phyloP scores from a whole-genome alignment of 2,329 filamentous ascomycete species.

The Hymenoscyphus albidus region DNA sequence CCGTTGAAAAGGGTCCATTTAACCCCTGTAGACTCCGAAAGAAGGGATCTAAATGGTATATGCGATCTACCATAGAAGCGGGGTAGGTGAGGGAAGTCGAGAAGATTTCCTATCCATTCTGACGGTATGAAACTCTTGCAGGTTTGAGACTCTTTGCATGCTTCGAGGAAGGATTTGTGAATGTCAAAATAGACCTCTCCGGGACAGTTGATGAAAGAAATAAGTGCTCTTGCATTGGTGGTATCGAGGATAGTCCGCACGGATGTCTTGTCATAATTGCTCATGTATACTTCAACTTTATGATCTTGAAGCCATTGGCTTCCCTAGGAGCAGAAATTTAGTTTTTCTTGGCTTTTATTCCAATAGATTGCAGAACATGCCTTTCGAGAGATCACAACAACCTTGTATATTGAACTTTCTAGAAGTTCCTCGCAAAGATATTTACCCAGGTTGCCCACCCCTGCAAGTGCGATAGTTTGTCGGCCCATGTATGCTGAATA shows the following conservation, averaged over 20 bases:
- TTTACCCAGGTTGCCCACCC: neutral
- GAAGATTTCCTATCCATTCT: neutral
- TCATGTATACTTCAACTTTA: neutral
- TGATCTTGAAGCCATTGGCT: neutral
- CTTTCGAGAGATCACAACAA: neutral
- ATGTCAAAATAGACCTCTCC: neutral
- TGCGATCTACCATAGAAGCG: neutral
- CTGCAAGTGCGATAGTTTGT: neutral
- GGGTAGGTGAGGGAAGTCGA: neutral
- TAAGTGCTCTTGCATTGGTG: neutral
- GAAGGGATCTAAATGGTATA: neutral
- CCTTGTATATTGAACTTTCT: neutral
- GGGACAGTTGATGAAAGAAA: neutral
- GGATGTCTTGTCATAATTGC: neutral
- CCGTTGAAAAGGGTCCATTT: neutral
- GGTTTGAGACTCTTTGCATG: neutral
- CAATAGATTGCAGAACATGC: neutral
- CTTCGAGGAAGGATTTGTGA: neutral
- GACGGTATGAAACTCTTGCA: neutral
- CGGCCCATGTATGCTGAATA: neutral
- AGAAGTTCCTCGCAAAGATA: conserved; percentile 1
- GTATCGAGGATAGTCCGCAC: neutral
- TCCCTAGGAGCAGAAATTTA: neutral
- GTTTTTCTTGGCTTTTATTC: neutral
- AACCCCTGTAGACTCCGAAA: neutral